Conservation (phyloP, 495 filamentous ascomycete genomes). For the Trichoderma virens region DNA sequence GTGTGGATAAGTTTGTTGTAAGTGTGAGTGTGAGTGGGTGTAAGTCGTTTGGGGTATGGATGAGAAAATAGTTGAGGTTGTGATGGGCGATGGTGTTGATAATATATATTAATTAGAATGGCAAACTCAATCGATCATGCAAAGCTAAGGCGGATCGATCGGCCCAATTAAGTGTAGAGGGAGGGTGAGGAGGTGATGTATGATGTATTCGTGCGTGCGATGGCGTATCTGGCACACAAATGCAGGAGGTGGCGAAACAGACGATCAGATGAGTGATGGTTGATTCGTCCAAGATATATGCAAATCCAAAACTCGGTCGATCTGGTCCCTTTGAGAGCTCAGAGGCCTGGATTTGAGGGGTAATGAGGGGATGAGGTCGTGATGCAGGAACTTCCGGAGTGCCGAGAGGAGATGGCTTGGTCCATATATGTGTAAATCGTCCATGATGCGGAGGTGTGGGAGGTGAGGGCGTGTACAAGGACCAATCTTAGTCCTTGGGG, state of each 20-base stretch:
- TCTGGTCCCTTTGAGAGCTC: not conserved
- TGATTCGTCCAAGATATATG: not conserved
- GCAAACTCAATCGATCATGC: not conserved
- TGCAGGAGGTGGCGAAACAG: slow-evolving; percentile 8
- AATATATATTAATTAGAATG: not conserved
- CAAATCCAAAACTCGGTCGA: not conserved
- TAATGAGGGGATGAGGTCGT: not conserved
- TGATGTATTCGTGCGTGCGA: slow-evolving; percentile 5
- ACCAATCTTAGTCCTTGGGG: not conserved
- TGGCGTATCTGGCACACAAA: not conserved
- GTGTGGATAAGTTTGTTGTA: not conserved
- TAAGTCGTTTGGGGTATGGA: not conserved
- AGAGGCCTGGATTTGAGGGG: not conserved
- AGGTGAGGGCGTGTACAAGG: not conserved
- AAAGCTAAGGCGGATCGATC: not conserved
- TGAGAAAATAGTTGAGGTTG: not conserved
- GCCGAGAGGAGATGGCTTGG: slow-evolving; percentile 3
- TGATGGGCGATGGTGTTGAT: slow-evolving; percentile 1
- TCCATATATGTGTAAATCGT: not conserved
- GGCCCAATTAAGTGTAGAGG: not conserved
- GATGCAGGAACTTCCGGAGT: not conserved
- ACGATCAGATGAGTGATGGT: not conserved
- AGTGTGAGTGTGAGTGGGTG: not conserved
- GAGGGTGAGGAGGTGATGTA: not conserved
- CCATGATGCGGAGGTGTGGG: slow-evolving; percentile 8